Evolutionary conservation across 495 filamentous ascomycete species (phyloP).

Genomic region (Rhypophila decipiens): DNA sequence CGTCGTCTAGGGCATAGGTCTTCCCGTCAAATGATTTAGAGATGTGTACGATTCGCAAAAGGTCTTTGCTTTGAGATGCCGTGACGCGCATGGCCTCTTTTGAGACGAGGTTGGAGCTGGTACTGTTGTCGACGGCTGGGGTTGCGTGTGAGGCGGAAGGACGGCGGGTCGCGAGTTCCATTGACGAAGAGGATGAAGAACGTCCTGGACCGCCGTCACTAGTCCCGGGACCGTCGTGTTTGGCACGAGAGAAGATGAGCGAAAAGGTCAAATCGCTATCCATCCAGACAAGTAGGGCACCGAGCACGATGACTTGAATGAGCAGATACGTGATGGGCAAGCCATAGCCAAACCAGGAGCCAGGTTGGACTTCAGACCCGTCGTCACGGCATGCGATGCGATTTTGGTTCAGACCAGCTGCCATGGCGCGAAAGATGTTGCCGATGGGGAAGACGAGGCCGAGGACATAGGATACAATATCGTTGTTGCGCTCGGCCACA

Average conservation of each 20-base stretch:
- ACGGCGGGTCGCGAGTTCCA: no score
- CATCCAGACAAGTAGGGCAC: constrained; percentile 58
- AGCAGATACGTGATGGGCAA: constrained; percentile 69
- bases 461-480: constrained; percentile 50
- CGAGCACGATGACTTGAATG: constrained; percentile 57
- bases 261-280: constrained; percentile 51
- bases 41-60: constrained; percentile 69
- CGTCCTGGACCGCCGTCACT: background rate
- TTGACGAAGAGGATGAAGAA: no score
- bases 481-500: constrained; percentile 53
- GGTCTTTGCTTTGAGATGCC: constrained; percentile 40
- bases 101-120: no score
- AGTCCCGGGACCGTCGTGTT: background rate
- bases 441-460: constrained; percentile 64
- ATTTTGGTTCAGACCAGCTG: constrained; percentile 68
- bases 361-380: constrained; percentile 54
- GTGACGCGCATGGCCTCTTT: constrained; percentile 29
- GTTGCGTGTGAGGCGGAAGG: constrained; percentile 1
- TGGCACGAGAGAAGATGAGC: background rate
- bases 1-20: constrained; percentile 63
- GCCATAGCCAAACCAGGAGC: constrained; percentile 62
- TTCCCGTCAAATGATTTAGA: constrained; percentile 65
- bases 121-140: constrained; percentile 27
- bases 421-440: constrained; percentile 59
- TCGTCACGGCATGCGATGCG: constrained; percentile 56